Evolutionary conservation across 2,329 filamentous ascomycete genomes (phyloP), one percentile per base, ranked within the genome.

Genomic region (Alternaria novae-zelandiae): DNA sequence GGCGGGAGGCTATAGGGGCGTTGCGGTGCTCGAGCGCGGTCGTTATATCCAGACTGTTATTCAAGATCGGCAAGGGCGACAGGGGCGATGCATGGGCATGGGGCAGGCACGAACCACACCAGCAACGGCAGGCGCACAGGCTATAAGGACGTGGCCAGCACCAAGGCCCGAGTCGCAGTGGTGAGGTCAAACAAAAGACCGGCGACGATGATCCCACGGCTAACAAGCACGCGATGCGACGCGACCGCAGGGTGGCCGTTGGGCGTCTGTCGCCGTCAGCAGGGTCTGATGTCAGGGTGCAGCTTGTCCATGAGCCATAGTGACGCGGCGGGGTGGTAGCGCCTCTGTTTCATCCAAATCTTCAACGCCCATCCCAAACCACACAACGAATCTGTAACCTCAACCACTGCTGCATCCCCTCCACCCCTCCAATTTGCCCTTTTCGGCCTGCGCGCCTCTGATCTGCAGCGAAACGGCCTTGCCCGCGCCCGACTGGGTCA

Each of bases 1-100:
- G 36, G 36, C n/a, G 36, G 36, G 36, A 41, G 41, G 25, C 41
- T 46, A 54, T 47, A 46, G 57, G 50, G 58, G 53, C 51, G 51
- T 43, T 50, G 58, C 25, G 45, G 21, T 56, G 53, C 44, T 59
- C 57, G 47, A 59, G 47, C 43, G 54, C 28, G 9, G 21, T 51
- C 21, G 28, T n/a, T 59, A 49, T 62, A 54, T 62, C 26, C 43
- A 23, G 15, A 62, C 17, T 46, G 51, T 17, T 53, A 53, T 55
- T 51, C 50, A 32, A 51, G 61, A 60, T 49, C 36, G 49, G 57
- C 58, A 66, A 50, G 64, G 26, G 63, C 36, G 70, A 70, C 75
- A 77, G 73, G 74, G 74, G 73, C 30, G 25, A 57, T 62, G 62
- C 64, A 65, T 59, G 54, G 54, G n/a, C 36, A 41, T 41, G 15